phyloP scores from a whole-genome alignment of 2,329 filamentous ascomycete species.

The Alternaria sp. region DNA sequence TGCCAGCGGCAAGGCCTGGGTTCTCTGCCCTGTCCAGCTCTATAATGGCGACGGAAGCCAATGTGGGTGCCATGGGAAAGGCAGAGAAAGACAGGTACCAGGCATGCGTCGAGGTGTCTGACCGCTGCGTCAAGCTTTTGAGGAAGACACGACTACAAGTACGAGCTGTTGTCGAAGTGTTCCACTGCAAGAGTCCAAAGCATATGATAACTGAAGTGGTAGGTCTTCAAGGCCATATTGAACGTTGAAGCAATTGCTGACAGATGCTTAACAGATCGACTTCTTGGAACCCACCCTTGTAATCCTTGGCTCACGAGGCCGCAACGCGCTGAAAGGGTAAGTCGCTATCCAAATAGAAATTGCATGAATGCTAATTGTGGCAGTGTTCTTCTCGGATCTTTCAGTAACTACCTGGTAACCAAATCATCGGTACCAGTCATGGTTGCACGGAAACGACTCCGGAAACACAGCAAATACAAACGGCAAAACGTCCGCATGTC shows the following conservation, averaged over 20 bases:
- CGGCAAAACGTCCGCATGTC: slow-evolving; percentile 75
- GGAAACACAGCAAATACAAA: slow-evolving; percentile 86
- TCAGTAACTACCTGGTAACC: slow-evolving; percentile 96
- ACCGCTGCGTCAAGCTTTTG: slow-evolving; percentile 83
- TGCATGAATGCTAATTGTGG: slow-evolving; percentile 34
- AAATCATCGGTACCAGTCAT: slow-evolving; percentile 98
- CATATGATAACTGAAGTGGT: slow-evolving; percentile 94
- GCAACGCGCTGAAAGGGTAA: slow-evolving; percentile 92
- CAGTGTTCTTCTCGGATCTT: slow-evolving; percentile 92
- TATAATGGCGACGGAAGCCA: slow-evolving; percentile 45
- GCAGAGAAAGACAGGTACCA: slow-evolving; percentile 81
- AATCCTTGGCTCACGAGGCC: slow-evolving; percentile 88
- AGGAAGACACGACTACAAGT: slow-evolving; percentile 93
- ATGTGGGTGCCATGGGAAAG: slow-evolving; percentile 55
- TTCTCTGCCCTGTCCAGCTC: slow-evolving; percentile 46
- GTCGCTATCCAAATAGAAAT: slow-evolving; percentile 43
- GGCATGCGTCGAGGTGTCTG: slow-evolving; percentile 84
- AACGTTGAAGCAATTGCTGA: slow-evolving; percentile 33
- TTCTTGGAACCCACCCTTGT: slow-evolving; percentile 90
- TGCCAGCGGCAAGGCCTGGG: slow-evolving; percentile 41
- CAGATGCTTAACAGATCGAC: slow-evolving; percentile 71
- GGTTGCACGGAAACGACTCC: slow-evolving; percentile 90
- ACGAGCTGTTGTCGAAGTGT: slow-evolving; percentile 91
- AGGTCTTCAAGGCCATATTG: slow-evolving; percentile 44
- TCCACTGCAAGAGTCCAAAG: slow-evolving; percentile 97